Percentiles rank a stretch among this genome's conserved stretches.
phyloP scores from a whole-genome alignment of 768 basidiomycete species.

The Serendipita sp. region DNA sequence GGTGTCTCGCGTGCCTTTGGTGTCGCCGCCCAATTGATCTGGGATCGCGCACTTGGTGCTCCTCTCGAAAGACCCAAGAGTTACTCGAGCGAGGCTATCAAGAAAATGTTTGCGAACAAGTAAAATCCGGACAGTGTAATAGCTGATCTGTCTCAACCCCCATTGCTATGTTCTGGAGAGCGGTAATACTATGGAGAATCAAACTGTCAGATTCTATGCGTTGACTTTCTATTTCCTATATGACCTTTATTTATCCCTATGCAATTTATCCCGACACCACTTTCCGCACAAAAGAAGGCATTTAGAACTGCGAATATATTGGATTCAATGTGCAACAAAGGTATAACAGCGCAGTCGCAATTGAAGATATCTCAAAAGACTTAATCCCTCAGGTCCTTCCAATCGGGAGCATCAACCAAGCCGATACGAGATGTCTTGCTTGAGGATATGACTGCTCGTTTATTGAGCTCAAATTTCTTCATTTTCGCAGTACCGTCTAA shows the following conservation, averaged over 20 bases:
- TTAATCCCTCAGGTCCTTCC: neutral
- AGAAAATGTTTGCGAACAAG: constrained; percentile 59
- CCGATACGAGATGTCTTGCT: neutral
- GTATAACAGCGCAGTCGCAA: too few species aligned
- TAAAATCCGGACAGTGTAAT: neutral
- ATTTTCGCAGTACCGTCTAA: neutral
- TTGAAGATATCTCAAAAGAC: too few species aligned
- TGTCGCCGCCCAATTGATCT: constrained; percentile 76
- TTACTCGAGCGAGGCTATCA: constrained; percentile 64
- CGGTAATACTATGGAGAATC: too few species aligned
- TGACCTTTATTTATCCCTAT: too few species aligned
- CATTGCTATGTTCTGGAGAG: too few species aligned
- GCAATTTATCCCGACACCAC: too few species aligned
- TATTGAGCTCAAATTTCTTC: constrained; percentile 1
- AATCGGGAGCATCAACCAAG: neutral
- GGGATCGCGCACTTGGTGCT: constrained; percentile 86
- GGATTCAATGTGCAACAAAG: too few species aligned
- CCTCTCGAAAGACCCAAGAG: constrained; percentile 87
- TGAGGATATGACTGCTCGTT: neutral
- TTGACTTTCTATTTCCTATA: too few species aligned
- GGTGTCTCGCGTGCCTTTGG: constrained; percentile 92
- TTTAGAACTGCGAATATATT: too few species aligned
- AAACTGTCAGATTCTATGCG: too few species aligned
- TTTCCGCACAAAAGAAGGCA: too few species aligned
- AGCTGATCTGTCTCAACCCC: too few species aligned